Percentiles rank a stretch among this genome's conserved stretches.
These are phyloP conservation scores for Venustampulla echinocandica DNA, from an alignment of 495 filamentous ascomycete species.

Conservation along the genomic window DNA sequence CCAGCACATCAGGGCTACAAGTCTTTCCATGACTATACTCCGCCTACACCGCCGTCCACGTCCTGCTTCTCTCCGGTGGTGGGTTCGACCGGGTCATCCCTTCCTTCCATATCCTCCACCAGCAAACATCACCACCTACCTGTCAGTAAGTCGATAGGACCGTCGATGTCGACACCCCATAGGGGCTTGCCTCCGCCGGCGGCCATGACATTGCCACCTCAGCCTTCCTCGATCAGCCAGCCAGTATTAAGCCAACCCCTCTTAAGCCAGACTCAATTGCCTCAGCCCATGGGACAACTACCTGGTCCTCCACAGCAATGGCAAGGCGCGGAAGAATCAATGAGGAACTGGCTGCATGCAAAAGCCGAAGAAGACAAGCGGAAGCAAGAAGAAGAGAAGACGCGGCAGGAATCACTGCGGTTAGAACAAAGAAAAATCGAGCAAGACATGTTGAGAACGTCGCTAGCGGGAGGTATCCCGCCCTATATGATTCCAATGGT, in stretches of 20 bases:
- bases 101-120: constrained; percentile 28
- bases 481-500: constrained; percentile 82
- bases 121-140: constrained; percentile 24
- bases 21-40: constrained; percentile 57
- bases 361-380: constrained; percentile 74
- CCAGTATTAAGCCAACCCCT: constrained; percentile 24
- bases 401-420: constrained; percentile 35
- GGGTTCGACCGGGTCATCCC: constrained; percentile 38
- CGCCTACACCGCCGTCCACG: constrained; percentile 51
- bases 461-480: constrained; percentile 71
- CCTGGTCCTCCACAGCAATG: constrained; percentile 65
- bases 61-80: constrained; percentile 53
- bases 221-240: constrained; percentile 29
- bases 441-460: constrained; percentile 74
- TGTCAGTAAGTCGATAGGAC: constrained; percentile 7
- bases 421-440: constrained; percentile 81
- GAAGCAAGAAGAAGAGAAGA: neutral
- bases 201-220: constrained; percentile 58
- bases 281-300: constrained; percentile 41
- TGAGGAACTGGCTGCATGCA: constrained; percentile 73
- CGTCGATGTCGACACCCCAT: constrained; percentile 62
- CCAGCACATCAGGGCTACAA: constrained; percentile 56
- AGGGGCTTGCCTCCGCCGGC: constrained; percentile 66
- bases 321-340: constrained; percentile 68
- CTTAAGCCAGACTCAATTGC: constrained; percentile 24